Percentiles rank a stretch among this genome's conserved stretches.
Conservation (phyloP, 2,329 filamentous ascomycete species). For the Scolecobasidium constrictum region DNA sequence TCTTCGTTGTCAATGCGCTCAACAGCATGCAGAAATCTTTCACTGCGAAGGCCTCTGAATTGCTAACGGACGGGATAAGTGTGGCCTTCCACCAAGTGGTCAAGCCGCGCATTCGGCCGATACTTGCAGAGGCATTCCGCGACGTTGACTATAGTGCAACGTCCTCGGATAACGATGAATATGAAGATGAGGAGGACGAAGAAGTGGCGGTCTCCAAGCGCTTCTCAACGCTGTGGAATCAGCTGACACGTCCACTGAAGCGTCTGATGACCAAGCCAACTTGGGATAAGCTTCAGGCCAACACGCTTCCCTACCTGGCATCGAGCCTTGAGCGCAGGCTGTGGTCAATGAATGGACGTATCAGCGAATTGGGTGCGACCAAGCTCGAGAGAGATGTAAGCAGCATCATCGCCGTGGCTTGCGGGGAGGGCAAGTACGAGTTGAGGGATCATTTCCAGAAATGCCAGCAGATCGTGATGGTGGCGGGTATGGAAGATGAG, state of each 20-base stretch:
- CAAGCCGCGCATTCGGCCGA: constrained; percentile 71
- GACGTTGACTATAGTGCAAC: constrained; percentile 73
- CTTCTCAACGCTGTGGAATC: constrained; percentile 79
- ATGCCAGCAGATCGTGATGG: constrained; percentile 69
- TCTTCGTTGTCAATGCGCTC: constrained; percentile 57
- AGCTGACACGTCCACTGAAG: constrained; percentile 71
- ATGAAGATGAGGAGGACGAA: constrained; percentile 45
- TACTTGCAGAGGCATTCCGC: constrained; percentile 80
- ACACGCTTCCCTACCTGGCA: constrained; percentile 64
- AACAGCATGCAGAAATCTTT: constrained; percentile 62
- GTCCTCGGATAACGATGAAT: constrained; percentile 40
- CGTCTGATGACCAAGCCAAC: constrained; percentile 71
- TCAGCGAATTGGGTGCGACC: constrained; percentile 72
- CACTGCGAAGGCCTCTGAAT: constrained; percentile 64
- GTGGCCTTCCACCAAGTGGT: constrained; percentile 83
- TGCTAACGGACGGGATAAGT: constrained; percentile 72
- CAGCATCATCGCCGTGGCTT: constrained; percentile 58
- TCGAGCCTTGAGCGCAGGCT: constrained; percentile 79
- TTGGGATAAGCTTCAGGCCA: constrained; percentile 64
- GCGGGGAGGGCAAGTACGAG: constrained; percentile 60
- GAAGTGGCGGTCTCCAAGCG: constrained; percentile 54
- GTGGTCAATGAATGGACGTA: constrained; percentile 65
- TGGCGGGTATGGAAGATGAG: constrained; percentile 91
- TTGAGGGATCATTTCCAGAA: constrained; percentile 67
- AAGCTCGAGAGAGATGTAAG: constrained; percentile 76